Percentiles rank a stretch among this genome's conserved stretches.
Evolutionary conservation across 208 protist species (phyloP).

Genomic region (Leishmania tropica): DNA sequence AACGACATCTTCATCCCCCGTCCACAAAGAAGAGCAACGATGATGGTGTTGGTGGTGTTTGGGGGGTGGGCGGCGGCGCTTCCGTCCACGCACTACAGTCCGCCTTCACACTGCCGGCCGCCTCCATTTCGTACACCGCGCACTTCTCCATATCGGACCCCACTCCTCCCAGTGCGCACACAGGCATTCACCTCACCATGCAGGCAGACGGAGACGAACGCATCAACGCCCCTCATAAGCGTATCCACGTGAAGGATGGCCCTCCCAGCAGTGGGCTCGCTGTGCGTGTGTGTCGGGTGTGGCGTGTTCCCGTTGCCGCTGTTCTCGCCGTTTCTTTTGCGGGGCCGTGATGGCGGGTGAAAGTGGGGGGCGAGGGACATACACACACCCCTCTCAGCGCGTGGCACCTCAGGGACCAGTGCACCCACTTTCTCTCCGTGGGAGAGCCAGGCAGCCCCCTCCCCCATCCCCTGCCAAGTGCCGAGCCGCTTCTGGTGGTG

Average conservation of each 20-base stretch:
- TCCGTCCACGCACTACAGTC: neutral
- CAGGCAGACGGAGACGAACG: neutral
- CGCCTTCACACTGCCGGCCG: neutral
- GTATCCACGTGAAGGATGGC: neutral
- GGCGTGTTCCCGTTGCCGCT: neutral
- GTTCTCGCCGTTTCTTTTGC: conserved; percentile 8
- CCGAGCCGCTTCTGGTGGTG: neutral
- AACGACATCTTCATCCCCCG: neutral
- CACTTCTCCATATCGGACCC: neutral
- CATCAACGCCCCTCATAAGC: neutral
- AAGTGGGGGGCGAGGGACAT: too few species aligned
- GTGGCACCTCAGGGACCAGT: neutral
- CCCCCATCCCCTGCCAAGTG: neutral
- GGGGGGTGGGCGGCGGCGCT: neutral
- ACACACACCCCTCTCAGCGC: neutral
- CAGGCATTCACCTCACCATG: neutral
- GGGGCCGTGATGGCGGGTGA: neutral
- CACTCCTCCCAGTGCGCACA: neutral
- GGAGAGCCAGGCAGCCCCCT: neutral
- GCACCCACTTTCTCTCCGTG: too few species aligned
- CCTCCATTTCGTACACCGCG: neutral
- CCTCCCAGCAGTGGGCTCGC: neutral
- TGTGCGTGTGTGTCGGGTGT: neutral
- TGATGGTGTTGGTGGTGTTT: neutral
- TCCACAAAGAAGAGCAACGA: neutral